Conservation (phyloP, 2,329 filamentous ascomycete genomes). For the Trichoderma sp. region DNA sequence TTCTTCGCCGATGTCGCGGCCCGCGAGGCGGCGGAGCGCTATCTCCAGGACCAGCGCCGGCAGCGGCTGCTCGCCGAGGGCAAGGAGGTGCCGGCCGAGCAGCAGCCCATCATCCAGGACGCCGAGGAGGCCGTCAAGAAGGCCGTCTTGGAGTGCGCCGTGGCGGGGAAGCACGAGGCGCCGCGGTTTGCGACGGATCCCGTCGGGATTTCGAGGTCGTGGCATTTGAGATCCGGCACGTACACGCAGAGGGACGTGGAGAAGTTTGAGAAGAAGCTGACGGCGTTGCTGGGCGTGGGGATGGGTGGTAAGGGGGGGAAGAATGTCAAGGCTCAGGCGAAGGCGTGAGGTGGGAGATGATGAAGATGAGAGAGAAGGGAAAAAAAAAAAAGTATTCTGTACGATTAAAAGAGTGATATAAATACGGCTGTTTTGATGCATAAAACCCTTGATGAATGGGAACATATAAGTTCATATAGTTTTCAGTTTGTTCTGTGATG, state of each 20-base stretch:
- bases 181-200: constrained; percentile 35
- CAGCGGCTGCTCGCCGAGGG: constrained; percentile 22
- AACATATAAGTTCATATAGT: neutral
- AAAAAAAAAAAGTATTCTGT: constrained; percentile 1
- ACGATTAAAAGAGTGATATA: neutral
- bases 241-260: constrained; percentile 36
- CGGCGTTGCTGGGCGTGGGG: constrained; percentile 28
- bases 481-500: constrained; percentile 17
- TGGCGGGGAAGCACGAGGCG: constrained; percentile 38
- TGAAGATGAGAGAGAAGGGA: neutral
- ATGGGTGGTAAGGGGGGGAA: constrained; percentile 19
- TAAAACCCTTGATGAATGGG: constrained; percentile 21
- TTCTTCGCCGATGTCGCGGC: constrained; percentile 34
- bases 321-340: constrained; percentile 27
- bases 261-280: constrained; percentile 41
- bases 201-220: constrained; percentile 34
- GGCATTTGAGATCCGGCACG: constrained; percentile 38
- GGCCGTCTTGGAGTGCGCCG: constrained; percentile 33
- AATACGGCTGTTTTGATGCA: neutral
- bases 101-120: constrained; percentile 30
- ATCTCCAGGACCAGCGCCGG: constrained; percentile 26
- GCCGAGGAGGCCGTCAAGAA: constrained; percentile 35
- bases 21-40: constrained; percentile 31
- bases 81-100: neutral
- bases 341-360: constrained; percentile 19